Evolutionary conservation across 2,329 filamentous ascomycete genomes (phyloP).

Genomic region (Penicillium fuscoglaucum): DNA sequence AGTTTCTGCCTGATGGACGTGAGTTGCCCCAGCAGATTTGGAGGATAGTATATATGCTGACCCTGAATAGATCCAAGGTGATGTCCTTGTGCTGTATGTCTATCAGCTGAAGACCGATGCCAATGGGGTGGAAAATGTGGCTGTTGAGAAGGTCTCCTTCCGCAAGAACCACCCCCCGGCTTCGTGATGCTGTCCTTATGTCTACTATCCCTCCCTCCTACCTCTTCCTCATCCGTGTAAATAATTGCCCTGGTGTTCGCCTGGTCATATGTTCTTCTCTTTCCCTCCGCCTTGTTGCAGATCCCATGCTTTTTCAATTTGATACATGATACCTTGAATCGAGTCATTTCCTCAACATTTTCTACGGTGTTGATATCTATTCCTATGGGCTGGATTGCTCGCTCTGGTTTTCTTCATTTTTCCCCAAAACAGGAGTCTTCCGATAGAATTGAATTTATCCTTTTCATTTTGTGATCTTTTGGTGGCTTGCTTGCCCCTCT

Average conservation of each 20-base stretch:
- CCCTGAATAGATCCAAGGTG: conserved; percentile 76
- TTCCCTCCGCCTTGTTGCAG: neutral
- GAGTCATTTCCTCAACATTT: neutral
- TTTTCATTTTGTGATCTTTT: neutral
- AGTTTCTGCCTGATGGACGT: conserved; percentile 99
- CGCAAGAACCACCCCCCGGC: conserved; percentile 69
- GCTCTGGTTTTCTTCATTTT: neutral
- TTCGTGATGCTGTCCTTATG: conserved; percentile 42
- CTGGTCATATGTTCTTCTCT: neutral
- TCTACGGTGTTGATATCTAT: neutral
- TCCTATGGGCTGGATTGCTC: neutral
- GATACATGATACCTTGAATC: conserved; percentile 16
- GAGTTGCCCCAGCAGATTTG: conserved; percentile 47
- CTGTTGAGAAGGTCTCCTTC: conserved; percentile 83
- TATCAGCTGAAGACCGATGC: conserved; percentile 80
- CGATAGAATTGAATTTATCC: neutral
- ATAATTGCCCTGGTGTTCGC: conserved; percentile 31
- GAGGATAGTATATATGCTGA: conserved; percentile 13
- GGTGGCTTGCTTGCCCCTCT: neutral
- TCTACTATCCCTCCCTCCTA: conserved; percentile 1
- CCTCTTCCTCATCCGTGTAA: conserved; percentile 25
- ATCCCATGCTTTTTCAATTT: conserved; percentile 9
- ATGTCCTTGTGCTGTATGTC: conserved; percentile 92
- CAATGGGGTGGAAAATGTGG: conserved; percentile 74
- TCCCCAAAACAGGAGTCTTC: too few species aligned